Conservation (phyloP, 805 yeast genomes). For the Pichia thaimueangensis region DNA sequence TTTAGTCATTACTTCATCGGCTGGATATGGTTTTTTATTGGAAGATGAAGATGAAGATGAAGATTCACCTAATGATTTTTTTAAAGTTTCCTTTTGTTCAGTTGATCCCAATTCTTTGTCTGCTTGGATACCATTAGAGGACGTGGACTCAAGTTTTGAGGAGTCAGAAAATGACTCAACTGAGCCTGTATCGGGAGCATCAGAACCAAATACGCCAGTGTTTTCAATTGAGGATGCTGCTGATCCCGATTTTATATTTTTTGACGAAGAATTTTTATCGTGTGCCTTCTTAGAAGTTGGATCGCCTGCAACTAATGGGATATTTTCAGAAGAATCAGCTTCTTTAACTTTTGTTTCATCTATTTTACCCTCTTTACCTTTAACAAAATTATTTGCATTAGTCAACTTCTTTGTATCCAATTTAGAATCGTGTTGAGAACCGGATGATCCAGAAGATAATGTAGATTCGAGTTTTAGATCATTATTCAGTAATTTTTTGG, state of each 20-base stretch:
- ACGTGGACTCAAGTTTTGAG: neutral
- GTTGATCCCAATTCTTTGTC: conserved; percentile 7
- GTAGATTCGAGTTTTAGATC: neutral
- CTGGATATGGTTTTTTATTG: neutral
- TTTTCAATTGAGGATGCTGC: neutral
- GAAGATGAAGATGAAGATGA: neutral
- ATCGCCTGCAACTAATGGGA: conserved; percentile 16
- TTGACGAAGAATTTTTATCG: conserved; percentile 10
- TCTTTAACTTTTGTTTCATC: conserved; percentile 37
- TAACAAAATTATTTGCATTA: conserved; percentile 26
- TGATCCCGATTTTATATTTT: neutral
- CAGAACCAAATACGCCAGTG: too few species aligned
- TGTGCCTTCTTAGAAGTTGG: conserved; percentile 10
- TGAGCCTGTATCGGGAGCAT: too few species aligned
- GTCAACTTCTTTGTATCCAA: conserved; percentile 17
- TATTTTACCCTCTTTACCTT: conserved; percentile 31
- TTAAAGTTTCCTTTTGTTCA: conserved; percentile 8
- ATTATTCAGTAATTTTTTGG: neutral
- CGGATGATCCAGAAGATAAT: neutral
- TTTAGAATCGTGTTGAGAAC: neutral
- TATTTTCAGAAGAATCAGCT: conserved; percentile 22
- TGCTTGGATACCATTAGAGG: conserved; percentile 7
- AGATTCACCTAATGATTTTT: neutral
- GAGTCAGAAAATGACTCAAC: neutral
- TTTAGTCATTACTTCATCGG: neutral